Evolutionary conservation across 1,284 basidiomycete genomes (phyloP), one percentile per base, ranked within the genome.

Genomic region (Boletellus dicymbophilus): DNA sequence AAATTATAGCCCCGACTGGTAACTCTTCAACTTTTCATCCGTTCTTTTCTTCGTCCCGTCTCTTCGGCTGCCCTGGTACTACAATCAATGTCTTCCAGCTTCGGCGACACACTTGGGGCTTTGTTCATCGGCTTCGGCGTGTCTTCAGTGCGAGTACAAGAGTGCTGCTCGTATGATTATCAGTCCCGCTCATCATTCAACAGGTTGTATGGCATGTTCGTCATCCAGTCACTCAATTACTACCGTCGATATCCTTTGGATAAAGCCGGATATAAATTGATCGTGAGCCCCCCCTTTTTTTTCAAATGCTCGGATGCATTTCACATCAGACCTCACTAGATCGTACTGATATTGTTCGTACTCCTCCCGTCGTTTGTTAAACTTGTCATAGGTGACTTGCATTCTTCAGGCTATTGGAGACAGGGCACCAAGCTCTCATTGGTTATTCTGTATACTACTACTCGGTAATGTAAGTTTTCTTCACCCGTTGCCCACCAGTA

Each of bases 361-460:
- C 22, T 34, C 34, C n/a, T 36, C 31, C 13, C 26, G 16, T 20
- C 37, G 9, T 13, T 41, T 26, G 26, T n/a, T 4, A 7, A 15
- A 28, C 18, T 26, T 26, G 22, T 43, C 34, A 33, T 23, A 16
- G 30, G 50, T 13, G 7, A 34, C 11, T 2, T n/a, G 15, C 25
- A 26, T 11, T 45, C 43, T 46, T 8, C 50, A 86, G 84, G 72
- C 10, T 70, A 0, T 58, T 85, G 39, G 80, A 82, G 59, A 60
- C 75, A 1, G 46, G 73, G 1, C 80, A 86, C 58, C 79, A 84
- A 61, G 67, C 65, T 5, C 72, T 85, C 53, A 75, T 84, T 48
- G 79, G 72, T 1, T 77, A 85, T 58, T 63, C 72, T 5, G 67
- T 80, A n/a, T 87, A 85, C 59, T 78, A 69, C 55, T 86, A 85